Evolutionary conservation across 108 stramenopile genomes (phyloP).

Genomic region (Phaeodactylum tricornutum): DNA sequence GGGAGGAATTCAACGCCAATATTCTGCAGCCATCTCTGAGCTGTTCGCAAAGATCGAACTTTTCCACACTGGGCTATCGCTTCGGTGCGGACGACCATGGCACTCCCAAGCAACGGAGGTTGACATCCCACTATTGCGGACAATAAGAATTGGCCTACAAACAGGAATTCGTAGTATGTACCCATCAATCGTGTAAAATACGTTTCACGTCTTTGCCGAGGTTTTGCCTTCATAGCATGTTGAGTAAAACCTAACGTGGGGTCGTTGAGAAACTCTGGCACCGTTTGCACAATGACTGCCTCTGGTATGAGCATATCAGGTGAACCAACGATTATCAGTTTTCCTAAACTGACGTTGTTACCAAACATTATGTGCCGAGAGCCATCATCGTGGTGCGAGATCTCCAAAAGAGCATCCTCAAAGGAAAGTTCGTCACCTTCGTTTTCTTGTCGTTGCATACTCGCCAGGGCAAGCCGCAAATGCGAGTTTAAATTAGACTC

Average conservation of each 20-base stretch:
- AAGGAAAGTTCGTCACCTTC: neutral
- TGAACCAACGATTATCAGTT: neutral
- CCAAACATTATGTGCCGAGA: conserved; percentile 2
- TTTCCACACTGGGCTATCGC: conserved; percentile 5
- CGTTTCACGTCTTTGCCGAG: neutral
- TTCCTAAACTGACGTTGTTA: neutral
- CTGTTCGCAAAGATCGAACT: neutral
- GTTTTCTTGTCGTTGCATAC: neutral
- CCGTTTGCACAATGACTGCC: conserved; percentile 1
- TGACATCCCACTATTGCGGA: conserved; percentile 5
- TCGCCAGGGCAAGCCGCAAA: conserved; percentile 1
- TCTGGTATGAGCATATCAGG: conserved; percentile 1
- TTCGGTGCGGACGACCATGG: neutral
- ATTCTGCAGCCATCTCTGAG: neutral
- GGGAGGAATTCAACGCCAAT: neutral
- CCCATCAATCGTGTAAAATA: neutral
- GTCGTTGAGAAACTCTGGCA: conserved; percentile 4
- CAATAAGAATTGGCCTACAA: conserved; percentile 1
- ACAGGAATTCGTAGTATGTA: conserved; percentile 1
- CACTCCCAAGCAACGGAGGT: conserved; percentile 1
- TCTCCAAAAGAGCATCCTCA: neutral
- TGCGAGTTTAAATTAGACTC: conserved; percentile 9
- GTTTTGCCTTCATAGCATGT: conserved; percentile 1
- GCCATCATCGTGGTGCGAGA: conserved; percentile 1
- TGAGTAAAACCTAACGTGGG: conserved; percentile 1